Evolutionary conservation across 305 asterid species (phyloP).

Genomic region (Fraxinus paxiana): DNA sequence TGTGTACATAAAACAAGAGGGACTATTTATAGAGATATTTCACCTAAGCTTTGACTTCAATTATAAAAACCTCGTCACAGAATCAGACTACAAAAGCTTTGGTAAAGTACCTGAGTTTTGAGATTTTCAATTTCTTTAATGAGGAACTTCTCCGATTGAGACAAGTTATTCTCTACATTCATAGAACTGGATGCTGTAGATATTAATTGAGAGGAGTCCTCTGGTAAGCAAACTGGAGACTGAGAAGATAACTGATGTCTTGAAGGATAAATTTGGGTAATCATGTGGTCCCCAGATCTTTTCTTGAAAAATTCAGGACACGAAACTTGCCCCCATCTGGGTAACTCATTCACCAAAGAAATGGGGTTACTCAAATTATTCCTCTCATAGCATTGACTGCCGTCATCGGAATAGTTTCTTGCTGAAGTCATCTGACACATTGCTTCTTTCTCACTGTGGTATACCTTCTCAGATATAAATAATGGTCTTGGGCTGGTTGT

Average conservation of each 20-base stretch:
- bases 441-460: constrained; percentile 28
- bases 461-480: constrained; percentile 18
- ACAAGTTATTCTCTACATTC: constrained; percentile 16
- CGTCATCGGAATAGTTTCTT: constrained; percentile 25
- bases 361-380: not conserved
- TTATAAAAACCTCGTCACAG: not conserved
- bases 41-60: not conserved
- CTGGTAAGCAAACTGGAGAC: constrained; percentile 23
- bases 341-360: constrained; percentile 21
- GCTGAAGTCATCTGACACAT: constrained; percentile 29
- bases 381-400: constrained; percentile 16
- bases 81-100: not conserved
- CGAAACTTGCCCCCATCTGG: constrained; percentile 46
- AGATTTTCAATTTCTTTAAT: constrained; percentile 37
- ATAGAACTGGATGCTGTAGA: constrained; percentile 8
- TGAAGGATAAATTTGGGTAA: constrained; percentile 8
- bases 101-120: constrained; percentile 32
- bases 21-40: not conserved
- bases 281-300: constrained; percentile 1
- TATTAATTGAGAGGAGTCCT: constrained; percentile 6
- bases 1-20: not conserved
- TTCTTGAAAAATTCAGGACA: constrained; percentile 36
- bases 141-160: constrained; percentile 26
- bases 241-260: constrained; percentile 19
- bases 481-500: constrained; percentile 35